These are phyloP conservation scores for Fomitopsis palustris DNA, from an alignment of 1,284 basidiomycete species.

Conservation along the genomic window DNA sequence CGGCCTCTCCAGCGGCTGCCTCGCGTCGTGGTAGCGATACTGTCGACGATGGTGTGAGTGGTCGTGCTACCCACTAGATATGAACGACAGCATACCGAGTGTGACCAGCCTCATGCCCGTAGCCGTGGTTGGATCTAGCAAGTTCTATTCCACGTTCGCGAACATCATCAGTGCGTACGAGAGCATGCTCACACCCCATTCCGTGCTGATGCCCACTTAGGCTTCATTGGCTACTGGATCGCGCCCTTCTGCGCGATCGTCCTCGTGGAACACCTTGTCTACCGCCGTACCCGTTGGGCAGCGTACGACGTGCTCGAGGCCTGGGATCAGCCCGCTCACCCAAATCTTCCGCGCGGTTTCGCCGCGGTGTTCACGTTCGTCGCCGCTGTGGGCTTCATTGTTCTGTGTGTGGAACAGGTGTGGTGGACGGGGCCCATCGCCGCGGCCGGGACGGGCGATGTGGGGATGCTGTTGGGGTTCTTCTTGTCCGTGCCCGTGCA, in stretches of 20 bases:
- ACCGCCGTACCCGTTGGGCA: conserved; percentile 37
- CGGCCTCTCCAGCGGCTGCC: conserved; percentile 57
- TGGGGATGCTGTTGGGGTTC: conserved; percentile 51
- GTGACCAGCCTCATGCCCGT: conserved; percentile 39
- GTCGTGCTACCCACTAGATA: conserved; percentile 5
- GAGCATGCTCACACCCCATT: no score
- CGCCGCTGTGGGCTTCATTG: conserved; percentile 44
- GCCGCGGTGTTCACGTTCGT: conserved; percentile 49
- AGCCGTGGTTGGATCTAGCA: conserved; percentile 55
- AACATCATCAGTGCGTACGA: conserved; percentile 46
- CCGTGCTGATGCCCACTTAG: conserved; percentile 15
- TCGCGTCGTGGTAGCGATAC: conserved; percentile 65
- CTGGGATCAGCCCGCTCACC: conserved; percentile 37
- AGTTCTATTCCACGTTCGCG: conserved; percentile 55
- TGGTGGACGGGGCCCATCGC: conserved; percentile 55
- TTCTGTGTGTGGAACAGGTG: conserved; percentile 56
- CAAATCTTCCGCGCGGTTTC: conserved; percentile 38
- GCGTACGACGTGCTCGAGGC: conserved; percentile 33
- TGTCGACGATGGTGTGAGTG: conserved; percentile 68
- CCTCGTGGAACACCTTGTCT: conserved; percentile 54
- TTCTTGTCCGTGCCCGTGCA: conserved; percentile 37
- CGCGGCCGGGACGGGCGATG: conserved; percentile 47
- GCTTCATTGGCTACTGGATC: conserved; percentile 60
- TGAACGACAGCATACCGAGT: neutral
- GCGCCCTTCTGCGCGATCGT: conserved; percentile 52